Conservation (phyloP, 352 stramenopile genomes). For the Globisporangium alternatum region DNA sequence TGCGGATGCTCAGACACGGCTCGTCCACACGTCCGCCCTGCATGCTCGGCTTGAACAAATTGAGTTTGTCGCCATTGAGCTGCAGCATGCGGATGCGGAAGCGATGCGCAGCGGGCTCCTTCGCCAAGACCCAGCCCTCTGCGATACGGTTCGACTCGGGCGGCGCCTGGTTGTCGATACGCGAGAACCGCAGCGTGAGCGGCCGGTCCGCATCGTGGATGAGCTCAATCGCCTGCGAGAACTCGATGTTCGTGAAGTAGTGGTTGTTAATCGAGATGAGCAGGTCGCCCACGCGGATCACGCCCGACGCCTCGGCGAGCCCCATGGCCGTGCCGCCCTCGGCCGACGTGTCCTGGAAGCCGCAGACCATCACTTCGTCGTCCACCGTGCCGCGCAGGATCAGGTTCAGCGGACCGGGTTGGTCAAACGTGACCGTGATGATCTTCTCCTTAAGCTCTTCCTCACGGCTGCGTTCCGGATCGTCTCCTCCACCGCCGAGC, state of each 20-base stretch:
- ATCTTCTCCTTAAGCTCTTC: conserved; percentile 86
- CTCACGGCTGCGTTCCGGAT: conserved; percentile 52
- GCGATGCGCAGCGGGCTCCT: conserved; percentile 67
- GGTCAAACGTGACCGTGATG: conserved; percentile 86
- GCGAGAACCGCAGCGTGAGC: conserved; percentile 81
- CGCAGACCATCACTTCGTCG: conserved; percentile 87
- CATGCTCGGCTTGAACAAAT: conserved; percentile 85
- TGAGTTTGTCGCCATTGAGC: conserved; percentile 71
- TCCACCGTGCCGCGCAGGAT: conserved; percentile 82
- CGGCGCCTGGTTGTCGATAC: conserved; percentile 48
- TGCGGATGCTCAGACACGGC: conserved; percentile 65
- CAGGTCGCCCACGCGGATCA: conserved; percentile 77
- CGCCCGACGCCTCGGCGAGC: conserved; percentile 62
- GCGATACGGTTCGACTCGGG: conserved; percentile 48
- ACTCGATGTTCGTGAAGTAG: conserved; percentile 87
- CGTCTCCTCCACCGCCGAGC: conserved; percentile 31
- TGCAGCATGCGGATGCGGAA: conserved; percentile 86
- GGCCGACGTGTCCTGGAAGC: conserved; percentile 50
- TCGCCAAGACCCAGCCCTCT: conserved; percentile 84
- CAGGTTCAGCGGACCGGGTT: conserved; percentile 63
- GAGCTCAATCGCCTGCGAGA: conserved; percentile 71
- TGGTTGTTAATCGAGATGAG: conserved; percentile 87
- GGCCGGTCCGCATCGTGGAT: conserved; percentile 66
- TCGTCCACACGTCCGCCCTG: conserved; percentile 68
- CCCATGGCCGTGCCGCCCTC: conserved; percentile 33